These are phyloP conservation scores for Saturnispora silvae DNA, from an alignment of 805 yeast species.

Conservation along the genomic window DNA sequence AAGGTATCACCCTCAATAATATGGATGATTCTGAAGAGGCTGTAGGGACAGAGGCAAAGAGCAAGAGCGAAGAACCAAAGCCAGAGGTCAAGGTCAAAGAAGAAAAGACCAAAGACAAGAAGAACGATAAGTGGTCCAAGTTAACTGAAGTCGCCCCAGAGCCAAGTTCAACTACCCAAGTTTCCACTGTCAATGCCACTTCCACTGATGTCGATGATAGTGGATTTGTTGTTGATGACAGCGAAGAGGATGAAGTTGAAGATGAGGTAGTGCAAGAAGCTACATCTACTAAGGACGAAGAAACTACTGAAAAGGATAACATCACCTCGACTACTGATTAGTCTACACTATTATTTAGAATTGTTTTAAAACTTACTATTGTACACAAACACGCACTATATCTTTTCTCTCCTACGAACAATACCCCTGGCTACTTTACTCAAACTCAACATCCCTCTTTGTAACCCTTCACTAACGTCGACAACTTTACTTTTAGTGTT, in stretches of 20 bases:
- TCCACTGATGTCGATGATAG: slow-evolving; percentile 25
- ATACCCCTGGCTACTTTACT: slow-evolving; percentile 8
- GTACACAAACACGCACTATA: background rate
- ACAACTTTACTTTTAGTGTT: slow-evolving; percentile 6
- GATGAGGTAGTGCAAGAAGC: background rate
- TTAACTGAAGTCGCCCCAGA: slow-evolving; percentile 30
- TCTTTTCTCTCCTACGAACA: slow-evolving; percentile 7
- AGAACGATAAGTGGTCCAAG: slow-evolving; percentile 35
- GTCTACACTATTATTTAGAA: background rate
- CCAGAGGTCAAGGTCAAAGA: slow-evolving; percentile 18
- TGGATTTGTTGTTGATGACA: slow-evolving; percentile 41
- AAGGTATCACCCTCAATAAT: slow-evolving; percentile 5
- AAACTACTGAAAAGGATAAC: background rate
- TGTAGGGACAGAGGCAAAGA: no score
- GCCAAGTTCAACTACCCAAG: slow-evolving; percentile 24
- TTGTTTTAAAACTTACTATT: background rate
- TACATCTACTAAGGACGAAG: background rate
- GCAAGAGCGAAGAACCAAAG: background rate
- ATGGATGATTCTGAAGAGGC: no score
- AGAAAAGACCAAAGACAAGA: slow-evolving; percentile 16
- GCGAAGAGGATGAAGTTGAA: slow-evolving; percentile 22
- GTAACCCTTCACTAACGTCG: slow-evolving; percentile 8
- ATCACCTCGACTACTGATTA: no score
- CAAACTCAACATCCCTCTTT: slow-evolving; percentile 8
- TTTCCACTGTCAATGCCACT: slow-evolving; percentile 1